Percentiles rank a stretch among this genome's conserved stretches.
Conservation (phyloP, 352 stramenopile species). For the Saprolegnia diclina region DNA sequence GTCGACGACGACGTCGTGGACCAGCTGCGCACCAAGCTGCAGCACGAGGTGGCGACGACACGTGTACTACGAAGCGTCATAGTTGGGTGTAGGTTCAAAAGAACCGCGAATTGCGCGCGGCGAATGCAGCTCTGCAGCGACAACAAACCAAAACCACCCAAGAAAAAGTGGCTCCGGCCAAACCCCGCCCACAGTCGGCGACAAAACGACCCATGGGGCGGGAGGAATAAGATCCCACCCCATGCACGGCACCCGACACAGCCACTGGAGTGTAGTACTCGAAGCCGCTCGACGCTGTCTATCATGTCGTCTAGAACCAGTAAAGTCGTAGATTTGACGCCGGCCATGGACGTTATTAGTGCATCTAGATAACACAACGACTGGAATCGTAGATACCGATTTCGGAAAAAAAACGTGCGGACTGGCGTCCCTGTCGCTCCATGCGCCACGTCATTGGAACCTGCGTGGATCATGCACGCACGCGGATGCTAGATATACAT, state of each 20-base stretch:
- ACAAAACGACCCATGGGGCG: background rate
- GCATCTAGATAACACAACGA: too few species aligned
- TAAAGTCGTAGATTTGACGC: too few species aligned
- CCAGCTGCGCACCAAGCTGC: slow-evolving; percentile 7
- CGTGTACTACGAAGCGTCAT: slow-evolving; percentile 28
- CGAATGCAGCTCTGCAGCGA: slow-evolving; percentile 38
- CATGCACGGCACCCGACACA: too few species aligned
- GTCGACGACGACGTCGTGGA: slow-evolving; percentile 16
- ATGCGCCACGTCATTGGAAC: background rate
- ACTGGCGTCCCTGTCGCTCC: background rate
- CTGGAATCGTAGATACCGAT: too few species aligned
- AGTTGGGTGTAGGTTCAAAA: slow-evolving; percentile 41
- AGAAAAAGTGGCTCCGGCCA: background rate
- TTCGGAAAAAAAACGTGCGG: too few species aligned
- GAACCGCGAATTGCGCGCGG: slow-evolving; percentile 37
- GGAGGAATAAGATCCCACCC: background rate
- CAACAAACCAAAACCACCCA: slow-evolving; percentile 25
- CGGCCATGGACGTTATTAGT: too few species aligned
- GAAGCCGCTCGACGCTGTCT: too few species aligned
- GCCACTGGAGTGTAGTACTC: too few species aligned
- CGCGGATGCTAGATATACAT: slow-evolving; percentile 1
- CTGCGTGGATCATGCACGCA: background rate
- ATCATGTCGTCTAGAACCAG: too few species aligned
- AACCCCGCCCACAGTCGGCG: background rate
- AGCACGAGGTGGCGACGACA: background rate